Conservation (phyloP, 2,329 filamentous ascomycete species). For the Alternaria atra region DNA sequence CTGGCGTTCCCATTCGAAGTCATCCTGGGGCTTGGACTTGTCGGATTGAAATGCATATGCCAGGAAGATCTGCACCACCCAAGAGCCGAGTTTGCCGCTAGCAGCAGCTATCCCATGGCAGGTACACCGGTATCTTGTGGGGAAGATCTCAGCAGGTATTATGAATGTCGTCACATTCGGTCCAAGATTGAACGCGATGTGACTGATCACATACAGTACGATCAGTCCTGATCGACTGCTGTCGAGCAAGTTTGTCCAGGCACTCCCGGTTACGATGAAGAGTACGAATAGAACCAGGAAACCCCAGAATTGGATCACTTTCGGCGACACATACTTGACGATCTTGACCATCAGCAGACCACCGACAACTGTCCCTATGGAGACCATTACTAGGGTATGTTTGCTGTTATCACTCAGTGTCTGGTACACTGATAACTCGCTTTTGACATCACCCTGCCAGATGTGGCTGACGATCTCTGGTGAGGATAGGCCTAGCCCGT, state of each 20-base stretch:
- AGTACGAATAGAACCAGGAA: conserved; percentile 43
- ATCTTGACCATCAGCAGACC: conserved; percentile 46
- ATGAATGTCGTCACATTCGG: conserved; percentile 51
- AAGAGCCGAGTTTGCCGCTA: conserved; percentile 62
- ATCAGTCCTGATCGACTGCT: conserved; percentile 37
- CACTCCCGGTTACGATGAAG: conserved; percentile 46
- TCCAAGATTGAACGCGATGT: conserved; percentile 49
- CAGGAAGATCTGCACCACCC: conserved; percentile 55
- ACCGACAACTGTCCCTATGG: conserved; percentile 43
- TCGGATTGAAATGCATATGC: conserved; percentile 39
- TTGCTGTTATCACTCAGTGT: conserved; percentile 41
- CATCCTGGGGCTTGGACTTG: not conserved
- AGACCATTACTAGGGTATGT: conserved; percentile 48
- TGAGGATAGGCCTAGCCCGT: conserved; percentile 48
- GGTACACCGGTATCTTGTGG: conserved; percentile 63
- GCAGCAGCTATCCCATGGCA: conserved; percentile 65
- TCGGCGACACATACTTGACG: conserved; percentile 46
- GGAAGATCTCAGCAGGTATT: conserved; percentile 66
- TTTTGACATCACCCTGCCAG: conserved; percentile 31
- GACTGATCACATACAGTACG: conserved; percentile 44
- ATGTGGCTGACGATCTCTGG: conserved; percentile 48
- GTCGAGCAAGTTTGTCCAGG: conserved; percentile 41
- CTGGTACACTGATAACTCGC: conserved; percentile 29
- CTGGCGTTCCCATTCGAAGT: conserved; percentile 34
- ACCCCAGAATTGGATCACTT: conserved; percentile 46